These are phyloP conservation scores for Intubia oerlemansii DNA, from an alignment of 2,329 filamentous ascomycete species.

Conservation along the genomic window DNA sequence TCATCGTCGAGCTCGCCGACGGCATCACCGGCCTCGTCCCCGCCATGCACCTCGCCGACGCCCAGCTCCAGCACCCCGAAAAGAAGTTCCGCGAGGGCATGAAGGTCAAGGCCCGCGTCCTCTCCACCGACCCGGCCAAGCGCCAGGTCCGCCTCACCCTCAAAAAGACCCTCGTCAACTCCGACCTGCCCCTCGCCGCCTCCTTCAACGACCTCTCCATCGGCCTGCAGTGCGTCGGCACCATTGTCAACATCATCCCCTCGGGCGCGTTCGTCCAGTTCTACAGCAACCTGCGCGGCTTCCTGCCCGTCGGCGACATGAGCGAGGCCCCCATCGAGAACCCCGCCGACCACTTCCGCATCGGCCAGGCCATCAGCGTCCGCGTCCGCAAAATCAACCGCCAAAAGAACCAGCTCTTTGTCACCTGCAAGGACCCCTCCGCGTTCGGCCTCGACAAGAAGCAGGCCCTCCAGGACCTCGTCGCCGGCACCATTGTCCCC, in stretches of 20 bases:
- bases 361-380: slow-evolving; percentile 80
- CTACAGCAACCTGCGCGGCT: slow-evolving; percentile 65
- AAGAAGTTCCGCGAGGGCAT: slow-evolving; percentile 86
- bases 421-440: slow-evolving; percentile 82
- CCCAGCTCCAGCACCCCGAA: slow-evolving; percentile 75
- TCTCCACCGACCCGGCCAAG: slow-evolving; percentile 57
- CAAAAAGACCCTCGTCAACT: slow-evolving; percentile 89
- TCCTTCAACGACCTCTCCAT: slow-evolving; percentile 52
- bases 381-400: slow-evolving; percentile 66
- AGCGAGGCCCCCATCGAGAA: slow-evolving; percentile 90
- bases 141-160: slow-evolving; percentile 69
- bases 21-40: slow-evolving; percentile 78
- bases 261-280: slow-evolving; percentile 83
- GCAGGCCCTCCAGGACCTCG: slow-evolving; percentile 50
- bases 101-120: slow-evolving; percentile 63
- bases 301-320: slow-evolving; percentile 89
- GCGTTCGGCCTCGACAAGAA: slow-evolving; percentile 58
- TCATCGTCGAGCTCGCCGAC: slow-evolving; percentile 69
- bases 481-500: slow-evolving; percentile 53
- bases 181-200: slow-evolving; percentile 59
- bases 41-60: slow-evolving; percentile 73
- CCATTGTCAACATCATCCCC: slow-evolving; percentile 59
- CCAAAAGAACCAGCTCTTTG: slow-evolving; percentile 48
- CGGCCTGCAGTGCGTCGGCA: slow-evolving; percentile 66
- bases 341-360: slow-evolving; percentile 69